Evolutionary conservation across 2,329 filamentous ascomycete species (phyloP), one percentile per base, ranked within the genome.

Genomic region (Hypoxylon sp.): DNA sequence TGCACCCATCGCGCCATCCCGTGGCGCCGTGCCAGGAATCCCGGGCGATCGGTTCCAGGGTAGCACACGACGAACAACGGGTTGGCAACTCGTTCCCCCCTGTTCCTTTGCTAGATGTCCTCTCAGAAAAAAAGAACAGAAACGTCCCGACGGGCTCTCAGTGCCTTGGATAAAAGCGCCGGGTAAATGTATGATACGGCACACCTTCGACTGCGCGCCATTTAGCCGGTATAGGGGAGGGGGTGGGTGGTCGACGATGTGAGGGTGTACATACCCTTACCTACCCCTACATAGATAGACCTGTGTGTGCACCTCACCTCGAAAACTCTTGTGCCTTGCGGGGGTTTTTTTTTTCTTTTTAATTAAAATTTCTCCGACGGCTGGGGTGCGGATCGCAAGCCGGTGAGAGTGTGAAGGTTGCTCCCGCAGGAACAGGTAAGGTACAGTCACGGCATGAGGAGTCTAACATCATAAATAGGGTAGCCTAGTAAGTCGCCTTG

Each of bases 21-120:
- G 58, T 59, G 59, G 49, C 50, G 54, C 52, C 65, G 65, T 68
- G 46, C 62, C 59, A 63, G 56, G 52, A 32, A 59, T 63, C 44
- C 65, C 62, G 59, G 59, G 59, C 54, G 59, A 65, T 66, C 65
- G 65, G 65, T 66, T 64, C 65, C 57, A 66, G 65, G 65, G 63
- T 63, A 26, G 55, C 58, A 56, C 50, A 50, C n/a, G 7, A 44
- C 49, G 34, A 41, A 50, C 51, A 48, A 58, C 65, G 52, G 52
- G 43, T 37, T 47, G 47, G 34, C n/a, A 17, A 41, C 37, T 13
- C 17, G 3, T n/a, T 19, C 60, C 55, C 50, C 46, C 44, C 24
- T 26, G 4, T 26, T 20, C 32, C 56, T 17, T 34, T 19, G 34
- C 52, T 28, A 28, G 24, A 26, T 6, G 26, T 39, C n/a, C 34